These are phyloP conservation scores for Hymenoscyphus fructigenus DNA, from an alignment of 2,329 filamentous ascomycete species.

Conservation along the genomic window DNA sequence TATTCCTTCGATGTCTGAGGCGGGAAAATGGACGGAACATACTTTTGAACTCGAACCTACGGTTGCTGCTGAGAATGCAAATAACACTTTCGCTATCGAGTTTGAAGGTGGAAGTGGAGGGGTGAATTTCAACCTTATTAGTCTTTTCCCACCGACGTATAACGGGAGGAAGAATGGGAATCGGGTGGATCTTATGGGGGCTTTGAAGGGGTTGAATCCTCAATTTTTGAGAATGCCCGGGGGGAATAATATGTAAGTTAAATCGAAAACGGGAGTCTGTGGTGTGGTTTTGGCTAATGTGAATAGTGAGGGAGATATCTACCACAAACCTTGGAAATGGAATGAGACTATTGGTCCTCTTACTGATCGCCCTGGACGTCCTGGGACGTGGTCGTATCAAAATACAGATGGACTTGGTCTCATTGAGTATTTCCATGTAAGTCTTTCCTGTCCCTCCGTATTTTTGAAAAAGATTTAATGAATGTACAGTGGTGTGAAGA, in stretches of 20 bases:
- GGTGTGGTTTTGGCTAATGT: slow-evolving; percentile 40
- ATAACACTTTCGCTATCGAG: slow-evolving; percentile 56
- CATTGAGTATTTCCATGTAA: slow-evolving; percentile 47
- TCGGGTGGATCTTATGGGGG: slow-evolving; percentile 53
- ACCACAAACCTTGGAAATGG: slow-evolving; percentile 36
- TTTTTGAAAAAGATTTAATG: too few relatives aligned
- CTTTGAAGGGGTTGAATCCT: slow-evolving; percentile 51
- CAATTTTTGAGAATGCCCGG: slow-evolving; percentile 65
- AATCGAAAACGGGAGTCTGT: slow-evolving; percentile 7
- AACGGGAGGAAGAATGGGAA: slow-evolving; percentile 57
- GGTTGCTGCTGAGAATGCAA: slow-evolving; percentile 35
- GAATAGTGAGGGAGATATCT: slow-evolving; percentile 29
- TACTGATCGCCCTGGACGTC: slow-evolving; percentile 36
- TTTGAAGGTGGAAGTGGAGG: slow-evolving; percentile 47
- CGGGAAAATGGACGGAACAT: slow-evolving; percentile 28
- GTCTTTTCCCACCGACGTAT: slow-evolving; percentile 60
- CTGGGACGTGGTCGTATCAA: slow-evolving; percentile 44
- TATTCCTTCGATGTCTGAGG: slow-evolving; percentile 19
- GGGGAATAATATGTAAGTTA: slow-evolving; percentile 56
- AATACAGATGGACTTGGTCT: slow-evolving; percentile 51
- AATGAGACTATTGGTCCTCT: slow-evolving; percentile 44
- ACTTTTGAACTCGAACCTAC: slow-evolving; percentile 23
- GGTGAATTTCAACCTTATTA: slow-evolving; percentile 58
- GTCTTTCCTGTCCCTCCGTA: too few relatives aligned
- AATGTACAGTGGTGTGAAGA: slow-evolving; percentile 44